Evolutionary conservation across 305 asterid genomes (phyloP), one percentile per base, ranked within the genome.

Genomic region (Fraxinus xanthoxyloides): DNA sequence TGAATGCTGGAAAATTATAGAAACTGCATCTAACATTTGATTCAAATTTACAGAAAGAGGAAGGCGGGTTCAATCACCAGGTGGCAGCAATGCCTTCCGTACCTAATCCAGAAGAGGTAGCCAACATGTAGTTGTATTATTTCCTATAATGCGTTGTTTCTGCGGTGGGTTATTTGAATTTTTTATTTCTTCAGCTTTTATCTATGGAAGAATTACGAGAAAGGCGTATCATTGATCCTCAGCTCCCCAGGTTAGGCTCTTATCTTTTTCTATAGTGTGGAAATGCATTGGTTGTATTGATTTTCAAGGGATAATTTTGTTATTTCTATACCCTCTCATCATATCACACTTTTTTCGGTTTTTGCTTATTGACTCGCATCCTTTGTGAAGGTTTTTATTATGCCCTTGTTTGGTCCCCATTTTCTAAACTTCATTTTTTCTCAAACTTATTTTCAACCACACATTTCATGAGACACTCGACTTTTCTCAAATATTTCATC

Each of bases 201-300:
- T 90, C 97, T 77, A 87, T 92, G 98, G 99, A 97, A 83, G 98
- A 95, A 81, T 84, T 97, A 90, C 94, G 94, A 72, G 99, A 95
- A 88, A 87, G 82, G 81, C 98, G 97, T 65, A 85, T 95, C 67
- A 90, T 87, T 83, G 98, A 97, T 92, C 98, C 99, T 81, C 94
- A 93, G 82, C 97, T 97, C 87, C 98, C 99, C 78, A 93, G 97
- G 99, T 97, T 38, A 69, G 88, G 76, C 78, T 74, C 5, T 59
- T 79, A 78, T 59, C 79, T 43, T 75, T 72, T 65, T 76, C 82
- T 35, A 77, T 72, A 70, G 67, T 65, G 12, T 69, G 15, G 43
- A 76, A 34, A 40, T 54, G 31, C 35, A 56, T 72, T 72, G 36
- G 76, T 51, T 81, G 23, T 15, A 82, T 81, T 75, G 80, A 56